Evolutionary conservation across 192 early-diverging fungal genomes (phyloP), one percentile per base, ranked within the genome.

Genomic region (Thoreauomyces humboldtii): DNA sequence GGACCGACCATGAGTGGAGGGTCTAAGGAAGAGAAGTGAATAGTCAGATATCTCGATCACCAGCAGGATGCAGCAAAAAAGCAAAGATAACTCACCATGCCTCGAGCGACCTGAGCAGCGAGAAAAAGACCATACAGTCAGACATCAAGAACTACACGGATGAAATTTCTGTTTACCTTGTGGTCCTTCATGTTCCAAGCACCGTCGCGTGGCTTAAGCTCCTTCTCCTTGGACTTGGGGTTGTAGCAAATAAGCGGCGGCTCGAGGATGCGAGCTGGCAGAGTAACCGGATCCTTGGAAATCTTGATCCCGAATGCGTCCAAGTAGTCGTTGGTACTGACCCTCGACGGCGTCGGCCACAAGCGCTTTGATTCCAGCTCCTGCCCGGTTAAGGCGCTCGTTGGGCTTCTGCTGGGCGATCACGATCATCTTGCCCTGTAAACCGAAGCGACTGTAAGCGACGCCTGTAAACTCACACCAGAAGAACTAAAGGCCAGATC

Each of bases 1-100:
- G 71, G 3, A 92, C 87, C 7, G 81, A 78, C 88, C 89, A 91
- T 42, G 82, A 83, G 24, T 72, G 65, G 25, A 92, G 79, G 28
- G 75, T 67, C n/a, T n/a, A n/a, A n/a, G n/a, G n/a, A n/a, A n/a
- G n/a, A n/a, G n/a, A n/a, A n/a, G n/a, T n/a, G n/a, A n/a, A n/a
- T n/a, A n/a, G n/a, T n/a, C n/a, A n/a, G n/a, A n/a, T n/a, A n/a
- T n/a, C n/a, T n/a, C n/a, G n/a, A n/a, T n/a, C n/a, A n/a, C n/a
- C n/a, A n/a, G n/a, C n/a, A n/a, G n/a, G n/a, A n/a, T n/a, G n/a
- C n/a, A n/a, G n/a, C n/a, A n/a, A n/a, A n/a, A n/a, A n/a, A n/a
- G n/a, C n/a, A n/a, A n/a, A n/a, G n/a, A n/a, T n/a, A n/a, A 58
- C 14, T 19, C 32, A 15, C 5, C 4, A 69, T 75, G 37, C 88